These are phyloP conservation scores for Lizonia empirigonia DNA, from an alignment of 2,329 filamentous ascomycete genomes.

Conservation along the genomic window DNA sequence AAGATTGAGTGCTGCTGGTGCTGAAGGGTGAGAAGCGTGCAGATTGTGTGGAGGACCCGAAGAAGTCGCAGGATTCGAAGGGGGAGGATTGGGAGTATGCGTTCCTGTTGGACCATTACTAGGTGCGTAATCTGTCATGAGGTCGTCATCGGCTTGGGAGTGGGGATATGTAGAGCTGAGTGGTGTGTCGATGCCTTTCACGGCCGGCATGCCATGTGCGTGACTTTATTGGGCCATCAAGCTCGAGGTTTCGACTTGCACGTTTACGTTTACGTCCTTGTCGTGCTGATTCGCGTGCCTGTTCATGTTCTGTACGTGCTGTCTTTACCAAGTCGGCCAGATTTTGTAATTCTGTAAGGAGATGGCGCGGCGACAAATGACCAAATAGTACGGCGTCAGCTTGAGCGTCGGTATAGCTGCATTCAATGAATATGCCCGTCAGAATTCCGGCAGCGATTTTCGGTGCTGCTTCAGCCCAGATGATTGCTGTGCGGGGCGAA, in stretches of 20 bases:
- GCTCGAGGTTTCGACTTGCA: conserved; percentile 47
- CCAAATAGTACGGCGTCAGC: conserved; percentile 81
- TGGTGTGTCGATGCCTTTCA: conserved; percentile 23
- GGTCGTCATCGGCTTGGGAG: conserved; percentile 33
- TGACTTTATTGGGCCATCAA: conserved; percentile 18
- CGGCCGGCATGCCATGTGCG: conserved; percentile 20
- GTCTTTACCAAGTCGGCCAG: conserved; percentile 74
- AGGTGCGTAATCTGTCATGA: conserved; percentile 34
- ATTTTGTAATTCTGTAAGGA: conserved; percentile 76
- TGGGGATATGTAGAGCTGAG: conserved; percentile 7
- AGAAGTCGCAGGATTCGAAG: not conserved
- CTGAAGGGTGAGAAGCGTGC: conserved; percentile 24
- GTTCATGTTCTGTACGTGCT: conserved; percentile 46
- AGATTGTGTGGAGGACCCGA: not conserved
- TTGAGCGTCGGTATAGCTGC: conserved; percentile 85
- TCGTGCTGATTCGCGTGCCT: conserved; percentile 38
- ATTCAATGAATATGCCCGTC: conserved; percentile 90
- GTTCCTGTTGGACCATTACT: conserved; percentile 22
- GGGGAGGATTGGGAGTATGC: conserved; percentile 25
- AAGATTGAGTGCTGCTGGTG: conserved; percentile 34
- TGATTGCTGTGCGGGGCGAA: conserved; percentile 75
- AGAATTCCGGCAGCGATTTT: conserved; percentile 77
- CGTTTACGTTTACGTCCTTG: conserved; percentile 69
- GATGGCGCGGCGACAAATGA: conserved; percentile 81
- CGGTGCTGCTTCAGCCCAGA: conserved; percentile 88